phyloP scores from a whole-genome alignment of 129 eudicot genomes.

The sunflower (Helianthus annuus) region DNA sequence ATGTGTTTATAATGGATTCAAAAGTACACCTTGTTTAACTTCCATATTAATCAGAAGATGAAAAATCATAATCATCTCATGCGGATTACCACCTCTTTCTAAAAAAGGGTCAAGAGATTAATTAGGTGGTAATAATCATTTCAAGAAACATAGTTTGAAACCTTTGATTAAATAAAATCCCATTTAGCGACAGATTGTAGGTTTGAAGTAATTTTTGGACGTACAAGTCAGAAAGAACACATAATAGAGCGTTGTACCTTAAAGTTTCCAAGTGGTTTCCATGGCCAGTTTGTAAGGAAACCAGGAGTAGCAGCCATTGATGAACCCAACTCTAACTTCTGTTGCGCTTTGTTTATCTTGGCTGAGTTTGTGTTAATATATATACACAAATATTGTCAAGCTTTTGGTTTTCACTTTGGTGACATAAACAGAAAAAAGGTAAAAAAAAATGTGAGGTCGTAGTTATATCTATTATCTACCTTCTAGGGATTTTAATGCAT shows the following conservation, averaged over 20 bases:
- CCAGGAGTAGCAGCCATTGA: constrained; percentile 65
- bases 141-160: no score
- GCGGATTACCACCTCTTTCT: no score
- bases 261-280: constrained; percentile 65
- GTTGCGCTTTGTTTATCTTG: neutral
- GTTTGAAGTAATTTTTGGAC: neutral
- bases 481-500: no score
- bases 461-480: no score
- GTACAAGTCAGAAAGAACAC: constrained; percentile 3
- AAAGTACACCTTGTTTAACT: no score
- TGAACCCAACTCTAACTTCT: constrained; percentile 1
- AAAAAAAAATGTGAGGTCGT: no score
- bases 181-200: neutral
- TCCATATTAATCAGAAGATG: no score
- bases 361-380: neutral
- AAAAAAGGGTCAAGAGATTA: neutral
- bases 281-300: constrained; percentile 70
- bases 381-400: neutral
- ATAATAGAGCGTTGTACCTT: constrained; percentile 40
- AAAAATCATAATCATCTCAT: no score
- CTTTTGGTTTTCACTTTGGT: neutral
- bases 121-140: no score
- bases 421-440: neutral
- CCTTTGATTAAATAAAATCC: neutral
- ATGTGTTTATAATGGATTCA: no score